phyloP scores from a whole-genome alignment of 2,329 filamentous ascomycete species.

The Endocalyx cinctus region DNA sequence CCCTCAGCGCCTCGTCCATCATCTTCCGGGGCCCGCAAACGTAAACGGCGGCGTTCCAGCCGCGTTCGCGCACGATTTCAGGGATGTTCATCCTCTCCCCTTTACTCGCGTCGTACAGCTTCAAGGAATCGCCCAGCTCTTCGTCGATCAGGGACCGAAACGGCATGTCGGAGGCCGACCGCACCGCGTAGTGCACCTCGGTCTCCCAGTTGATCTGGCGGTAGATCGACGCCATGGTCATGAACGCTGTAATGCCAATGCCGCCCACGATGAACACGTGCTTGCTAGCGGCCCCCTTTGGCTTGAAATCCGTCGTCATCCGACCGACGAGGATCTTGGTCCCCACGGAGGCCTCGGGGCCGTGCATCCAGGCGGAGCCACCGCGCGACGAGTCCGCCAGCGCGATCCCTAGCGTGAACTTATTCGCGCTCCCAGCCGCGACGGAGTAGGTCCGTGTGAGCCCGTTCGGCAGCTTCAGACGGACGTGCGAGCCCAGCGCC shows the following conservation, averaged over 20 bases:
- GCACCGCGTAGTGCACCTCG: conserved; percentile 56
- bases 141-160: conserved; percentile 44
- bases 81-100: conserved; percentile 49
- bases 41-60: conserved; percentile 55
- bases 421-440: conserved; percentile 42
- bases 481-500: conserved; percentile 47
- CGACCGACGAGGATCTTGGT: conserved; percentile 46
- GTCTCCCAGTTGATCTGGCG: conserved; percentile 43
- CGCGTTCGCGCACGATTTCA: conserved; percentile 38
- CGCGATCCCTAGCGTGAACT: conserved; percentile 55
- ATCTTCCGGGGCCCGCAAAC: conserved; percentile 56
- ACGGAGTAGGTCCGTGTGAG: conserved; percentile 58
- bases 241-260: conserved; percentile 63
- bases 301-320: conserved; percentile 45
- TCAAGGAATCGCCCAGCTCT: not conserved
- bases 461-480: conserved; percentile 51
- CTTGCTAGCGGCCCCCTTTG: conserved; percentile 43
- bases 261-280: conserved; percentile 62
- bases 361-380: conserved; percentile 57
- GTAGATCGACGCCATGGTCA: conserved; percentile 41
- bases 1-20: conserved; percentile 45
- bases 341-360: conserved; percentile 38
- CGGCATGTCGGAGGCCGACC: conserved; percentile 46
- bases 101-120: conserved; percentile 47
- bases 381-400: conserved; percentile 52